Percentiles rank a stretch among this genome's conserved stretches.
These are phyloP conservation scores for Botrytis sinoallii DNA, from an alignment of 2,329 filamentous ascomycete genomes.

Conservation along the genomic window DNA sequence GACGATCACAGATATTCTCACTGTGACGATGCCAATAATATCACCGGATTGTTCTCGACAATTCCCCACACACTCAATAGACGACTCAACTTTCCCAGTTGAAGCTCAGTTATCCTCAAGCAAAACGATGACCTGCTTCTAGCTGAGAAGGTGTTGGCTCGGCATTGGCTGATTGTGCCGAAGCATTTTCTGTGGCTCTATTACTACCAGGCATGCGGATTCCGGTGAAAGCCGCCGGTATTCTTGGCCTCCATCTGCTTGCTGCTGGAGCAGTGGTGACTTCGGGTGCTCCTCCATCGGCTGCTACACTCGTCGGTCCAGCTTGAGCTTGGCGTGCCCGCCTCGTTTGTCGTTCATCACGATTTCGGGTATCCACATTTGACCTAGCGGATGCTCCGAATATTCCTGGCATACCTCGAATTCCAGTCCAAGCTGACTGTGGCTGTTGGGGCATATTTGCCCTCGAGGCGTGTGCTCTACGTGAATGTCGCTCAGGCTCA, in stretches of 20 bases:
- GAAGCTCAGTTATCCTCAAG: neutral
- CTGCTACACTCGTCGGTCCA: neutral
- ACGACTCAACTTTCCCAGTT: neutral
- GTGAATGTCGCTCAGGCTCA: conserved; percentile 31
- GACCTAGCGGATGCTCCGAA: conserved; percentile 22
- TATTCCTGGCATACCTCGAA: conserved; percentile 31
- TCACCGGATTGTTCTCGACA: neutral
- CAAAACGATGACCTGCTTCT: conserved; percentile 30
- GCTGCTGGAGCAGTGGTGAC: conserved; percentile 16
- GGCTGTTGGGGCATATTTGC: conserved; percentile 32
- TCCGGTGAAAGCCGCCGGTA: conserved; percentile 32
- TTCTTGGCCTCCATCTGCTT: conserved; percentile 30
- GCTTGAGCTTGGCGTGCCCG: conserved; percentile 12
- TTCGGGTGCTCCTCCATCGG: conserved; percentile 15
- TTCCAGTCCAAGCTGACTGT: conserved; percentile 32
- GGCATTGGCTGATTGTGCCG: conserved; percentile 16
- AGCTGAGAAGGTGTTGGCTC: conserved; percentile 37
- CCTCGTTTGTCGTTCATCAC: neutral
- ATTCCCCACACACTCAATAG: neutral
- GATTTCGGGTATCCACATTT: neutral
- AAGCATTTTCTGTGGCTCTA: conserved; percentile 20
- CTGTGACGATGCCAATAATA: neutral
- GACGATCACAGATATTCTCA: neutral
- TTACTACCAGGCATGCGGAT: conserved; percentile 30
- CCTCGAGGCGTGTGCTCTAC: conserved; percentile 26